phyloP scores from a whole-genome alignment of 2,329 filamentous ascomycete species.

The Aspergillus carbonarius region DNA sequence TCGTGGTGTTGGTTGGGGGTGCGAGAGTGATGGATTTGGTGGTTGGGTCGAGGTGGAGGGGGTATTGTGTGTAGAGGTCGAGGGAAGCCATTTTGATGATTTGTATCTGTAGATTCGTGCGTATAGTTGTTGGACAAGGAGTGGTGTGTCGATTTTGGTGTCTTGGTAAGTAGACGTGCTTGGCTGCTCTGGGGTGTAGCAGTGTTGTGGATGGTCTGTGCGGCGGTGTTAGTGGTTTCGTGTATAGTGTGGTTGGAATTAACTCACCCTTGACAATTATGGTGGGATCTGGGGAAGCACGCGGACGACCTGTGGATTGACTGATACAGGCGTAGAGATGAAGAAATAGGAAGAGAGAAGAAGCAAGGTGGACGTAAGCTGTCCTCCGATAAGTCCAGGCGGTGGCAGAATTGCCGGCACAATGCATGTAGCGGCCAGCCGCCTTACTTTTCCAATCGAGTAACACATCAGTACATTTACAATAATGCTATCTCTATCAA shows the following conservation, averaged over 20 bases:
- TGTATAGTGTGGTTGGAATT: neutral
- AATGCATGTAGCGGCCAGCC: neutral
- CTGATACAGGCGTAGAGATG: neutral
- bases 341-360: neutral
- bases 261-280: neutral
- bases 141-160: neutral
- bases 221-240: neutral
- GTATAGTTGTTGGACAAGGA: neutral
- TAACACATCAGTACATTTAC: neutral
- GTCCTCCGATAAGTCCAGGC: constrained; percentile 17
- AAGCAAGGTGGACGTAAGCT: constrained; percentile 19
- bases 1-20: constrained; percentile 43
- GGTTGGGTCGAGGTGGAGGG: constrained; percentile 75
- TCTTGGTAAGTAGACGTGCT: neutral
- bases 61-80: constrained; percentile 71
- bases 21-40: constrained; percentile 68
- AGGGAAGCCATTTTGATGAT: constrained; percentile 29
- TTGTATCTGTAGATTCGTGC: neutral
- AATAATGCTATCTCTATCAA: neutral
- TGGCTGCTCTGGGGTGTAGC: neutral
- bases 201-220: constrained; percentile 2
- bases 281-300: neutral
- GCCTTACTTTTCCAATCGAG: neutral
- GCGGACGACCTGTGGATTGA: neutral
- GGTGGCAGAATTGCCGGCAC: constrained; percentile 22